Percentiles rank a stretch among this genome's conserved stretches.
Conservation (phyloP, 1,284 basidiomycete species). For the Pascua sp. region DNA sequence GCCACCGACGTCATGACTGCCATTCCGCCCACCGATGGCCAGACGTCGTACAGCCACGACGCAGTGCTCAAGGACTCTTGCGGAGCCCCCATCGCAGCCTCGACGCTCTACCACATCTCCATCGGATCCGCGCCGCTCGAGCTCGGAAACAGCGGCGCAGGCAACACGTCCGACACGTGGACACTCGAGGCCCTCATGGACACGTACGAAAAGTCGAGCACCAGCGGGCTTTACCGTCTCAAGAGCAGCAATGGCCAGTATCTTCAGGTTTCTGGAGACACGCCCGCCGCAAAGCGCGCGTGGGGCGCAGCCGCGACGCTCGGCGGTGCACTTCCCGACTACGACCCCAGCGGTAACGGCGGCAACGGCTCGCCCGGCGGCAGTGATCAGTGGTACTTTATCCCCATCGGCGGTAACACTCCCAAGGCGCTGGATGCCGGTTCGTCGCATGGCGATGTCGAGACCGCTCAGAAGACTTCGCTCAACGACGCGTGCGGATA, state of each 20-base stretch:
- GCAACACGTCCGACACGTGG: background rate
- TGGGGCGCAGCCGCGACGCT: background rate
- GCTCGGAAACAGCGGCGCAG: background rate
- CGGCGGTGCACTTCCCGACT: background rate
- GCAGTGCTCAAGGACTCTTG: background rate
- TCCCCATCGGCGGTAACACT: background rate
- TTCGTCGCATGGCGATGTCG: background rate
- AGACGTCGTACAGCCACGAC: background rate
- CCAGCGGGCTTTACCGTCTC: conserved; percentile 6
- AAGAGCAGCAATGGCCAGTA: background rate
- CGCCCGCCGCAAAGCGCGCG: background rate
- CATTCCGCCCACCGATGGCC: background rate
- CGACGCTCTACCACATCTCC: background rate
- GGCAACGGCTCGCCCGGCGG: conserved; percentile 5
- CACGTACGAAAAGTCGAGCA: background rate
- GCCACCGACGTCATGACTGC: background rate
- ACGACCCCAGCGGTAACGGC: background rate
- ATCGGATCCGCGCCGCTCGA: background rate
- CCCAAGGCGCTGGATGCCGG: background rate
- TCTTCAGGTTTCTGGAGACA: background rate
- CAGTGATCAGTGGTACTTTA: conserved; percentile 5
- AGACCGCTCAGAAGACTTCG: background rate
- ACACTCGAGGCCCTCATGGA: conserved; percentile 1
- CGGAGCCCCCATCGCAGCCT: background rate
- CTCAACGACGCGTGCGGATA: background rate